These are phyloP conservation scores for Aurinia saxatilis DNA, from an alignment of 345 rosid species.

Conservation along the genomic window DNA sequence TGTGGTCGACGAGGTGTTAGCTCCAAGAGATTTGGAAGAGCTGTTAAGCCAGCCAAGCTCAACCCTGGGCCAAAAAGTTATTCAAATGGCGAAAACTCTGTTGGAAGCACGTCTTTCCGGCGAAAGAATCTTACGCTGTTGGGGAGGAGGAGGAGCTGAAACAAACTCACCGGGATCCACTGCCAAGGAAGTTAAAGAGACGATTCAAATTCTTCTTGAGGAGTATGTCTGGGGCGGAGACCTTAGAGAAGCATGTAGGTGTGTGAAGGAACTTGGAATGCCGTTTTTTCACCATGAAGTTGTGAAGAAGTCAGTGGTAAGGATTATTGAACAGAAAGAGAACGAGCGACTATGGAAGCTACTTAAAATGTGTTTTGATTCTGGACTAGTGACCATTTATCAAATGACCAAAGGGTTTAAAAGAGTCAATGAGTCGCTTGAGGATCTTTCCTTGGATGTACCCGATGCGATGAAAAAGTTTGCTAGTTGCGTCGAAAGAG, in stretches of 20 bases:
- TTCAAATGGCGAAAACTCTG: conserved; percentile 68
- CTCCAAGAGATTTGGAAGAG: conserved; percentile 74
- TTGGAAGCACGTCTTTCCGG: conserved; percentile 71
- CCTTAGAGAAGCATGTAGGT: conserved; percentile 56
- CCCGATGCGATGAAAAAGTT: conserved; percentile 68
- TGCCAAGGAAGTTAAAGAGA: conserved; percentile 67
- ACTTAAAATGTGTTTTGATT: conserved; percentile 45
- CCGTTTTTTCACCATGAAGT: conserved; percentile 86
- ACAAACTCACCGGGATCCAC: conserved; percentile 52
- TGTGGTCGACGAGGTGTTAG: conserved; percentile 76
- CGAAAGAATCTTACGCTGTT: conserved; percentile 74
- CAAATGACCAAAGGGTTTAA: conserved; percentile 80
- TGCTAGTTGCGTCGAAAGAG: conserved; percentile 42
- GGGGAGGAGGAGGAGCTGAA: conserved; percentile 68
- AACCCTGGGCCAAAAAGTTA: conserved; percentile 44
- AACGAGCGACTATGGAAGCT: conserved; percentile 51
- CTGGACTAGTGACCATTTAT: conserved; percentile 65
- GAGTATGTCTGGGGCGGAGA: conserved; percentile 82
- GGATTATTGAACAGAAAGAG: conserved; percentile 51
- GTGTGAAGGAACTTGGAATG: conserved; percentile 82
- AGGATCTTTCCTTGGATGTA: conserved; percentile 73
- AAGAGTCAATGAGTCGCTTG: conserved; percentile 59
- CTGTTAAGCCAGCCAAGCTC: conserved; percentile 44
- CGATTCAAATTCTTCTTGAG: conserved; percentile 59
- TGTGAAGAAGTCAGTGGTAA: conserved; percentile 63